These are phyloP conservation scores for Pascua guehoae DNA, from an alignment of 1,284 basidiomycete genomes.

Conservation along the genomic window DNA sequence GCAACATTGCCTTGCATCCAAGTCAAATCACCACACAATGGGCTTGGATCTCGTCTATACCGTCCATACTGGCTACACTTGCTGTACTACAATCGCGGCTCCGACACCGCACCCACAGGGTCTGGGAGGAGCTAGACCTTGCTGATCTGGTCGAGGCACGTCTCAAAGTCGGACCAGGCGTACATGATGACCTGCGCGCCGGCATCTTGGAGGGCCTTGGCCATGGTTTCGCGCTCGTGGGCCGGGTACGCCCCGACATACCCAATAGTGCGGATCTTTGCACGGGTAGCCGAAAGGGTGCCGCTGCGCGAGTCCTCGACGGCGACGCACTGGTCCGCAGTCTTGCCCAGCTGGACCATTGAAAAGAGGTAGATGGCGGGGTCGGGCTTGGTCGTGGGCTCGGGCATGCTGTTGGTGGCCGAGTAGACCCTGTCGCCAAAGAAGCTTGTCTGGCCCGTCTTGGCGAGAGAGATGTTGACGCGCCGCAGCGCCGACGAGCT, in stretches of 20 bases:
- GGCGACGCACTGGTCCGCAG: constrained; percentile 17
- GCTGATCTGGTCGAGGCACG: constrained; percentile 7
- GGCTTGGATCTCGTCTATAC: too few species aligned
- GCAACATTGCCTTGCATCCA: too few species aligned
- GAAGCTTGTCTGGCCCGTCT: constrained; percentile 15
- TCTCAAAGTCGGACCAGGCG: constrained; percentile 22
- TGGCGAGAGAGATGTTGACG: constrained; percentile 22
- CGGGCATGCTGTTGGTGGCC: constrained; percentile 17
- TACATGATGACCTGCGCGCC: constrained; percentile 24
- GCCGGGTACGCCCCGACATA: constrained; percentile 27
- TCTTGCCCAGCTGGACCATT: constrained; percentile 12
- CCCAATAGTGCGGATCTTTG: constrained; percentile 23
- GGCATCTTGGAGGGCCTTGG: constrained; percentile 16
- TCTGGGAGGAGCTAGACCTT: too few species aligned
- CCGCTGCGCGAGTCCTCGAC: constrained; percentile 27
- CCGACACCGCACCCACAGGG: neutral
- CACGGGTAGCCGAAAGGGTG: constrained; percentile 18
- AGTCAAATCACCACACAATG: too few species aligned
- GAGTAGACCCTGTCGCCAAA: constrained; percentile 24
- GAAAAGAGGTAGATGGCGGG: constrained; percentile 28
- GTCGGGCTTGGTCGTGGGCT: constrained; percentile 29
- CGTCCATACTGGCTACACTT: too few species aligned
- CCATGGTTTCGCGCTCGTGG: constrained; percentile 17
- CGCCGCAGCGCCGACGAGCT: constrained; percentile 21
- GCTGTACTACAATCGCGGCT: too few species aligned